A percentile compares a stretch with the other conserved stretches of the same genome.
phyloP scores from a whole-genome alignment of 768 basidiomycete genomes.

The Leccinum boreale region DNA sequence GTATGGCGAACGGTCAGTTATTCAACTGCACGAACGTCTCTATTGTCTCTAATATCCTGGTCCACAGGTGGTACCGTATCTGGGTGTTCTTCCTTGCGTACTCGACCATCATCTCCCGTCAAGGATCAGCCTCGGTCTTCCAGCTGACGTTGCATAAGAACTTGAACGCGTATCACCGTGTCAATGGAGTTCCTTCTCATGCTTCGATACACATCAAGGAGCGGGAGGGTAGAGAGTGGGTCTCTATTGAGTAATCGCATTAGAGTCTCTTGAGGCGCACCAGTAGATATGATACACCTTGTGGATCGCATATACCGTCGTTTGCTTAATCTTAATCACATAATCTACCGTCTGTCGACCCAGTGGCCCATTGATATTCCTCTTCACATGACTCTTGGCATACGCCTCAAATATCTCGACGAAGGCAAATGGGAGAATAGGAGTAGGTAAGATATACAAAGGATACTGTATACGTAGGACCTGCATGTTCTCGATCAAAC shows the following conservation, averaged over 20 bases:
- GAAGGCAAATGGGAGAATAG: neutral
- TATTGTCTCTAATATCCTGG: neutral
- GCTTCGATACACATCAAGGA: conserved; percentile 67
- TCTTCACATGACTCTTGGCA: neutral
- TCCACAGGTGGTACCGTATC: conserved; percentile 74
- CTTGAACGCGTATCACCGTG: conserved; percentile 90
- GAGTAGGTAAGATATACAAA: neutral
- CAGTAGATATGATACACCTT: conserved; percentile 10
- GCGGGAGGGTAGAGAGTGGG: conserved; percentile 28
- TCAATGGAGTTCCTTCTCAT: conserved; percentile 81
- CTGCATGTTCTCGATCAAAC: neutral
- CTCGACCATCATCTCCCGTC: conserved; percentile 78
- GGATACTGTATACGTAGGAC: neutral
- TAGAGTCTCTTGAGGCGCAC: neutral
- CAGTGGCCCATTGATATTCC: neutral
- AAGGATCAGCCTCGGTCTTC: conserved; percentile 92
- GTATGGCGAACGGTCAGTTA: conserved; percentile 72
- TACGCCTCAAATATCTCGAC: neutral
- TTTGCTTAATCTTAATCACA: conserved; percentile 26
- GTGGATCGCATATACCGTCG: conserved; percentile 17
- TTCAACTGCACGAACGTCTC: neutral
- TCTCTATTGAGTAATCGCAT: conserved; percentile 19
- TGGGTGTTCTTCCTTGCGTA: conserved; percentile 98
- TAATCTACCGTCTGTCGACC: neutral
- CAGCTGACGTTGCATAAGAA: conserved; percentile 99